Evolutionary conservation across 1,284 basidiomycete species (phyloP).

Genomic region (Afroboletus lepidellus): DNA sequence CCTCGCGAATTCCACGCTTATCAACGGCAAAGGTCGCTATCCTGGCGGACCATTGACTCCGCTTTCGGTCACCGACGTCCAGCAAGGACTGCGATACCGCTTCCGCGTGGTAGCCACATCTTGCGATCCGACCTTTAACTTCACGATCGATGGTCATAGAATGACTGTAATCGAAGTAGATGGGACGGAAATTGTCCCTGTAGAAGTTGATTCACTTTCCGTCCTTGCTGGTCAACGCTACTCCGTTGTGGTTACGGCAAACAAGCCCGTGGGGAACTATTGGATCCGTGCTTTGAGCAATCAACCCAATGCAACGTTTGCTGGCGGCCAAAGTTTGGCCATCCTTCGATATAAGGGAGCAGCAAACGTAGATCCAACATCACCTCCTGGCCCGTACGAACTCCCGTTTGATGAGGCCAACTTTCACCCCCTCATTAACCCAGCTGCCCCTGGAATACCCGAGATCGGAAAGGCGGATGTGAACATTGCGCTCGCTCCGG

Average conservation of each 20-base stretch:
- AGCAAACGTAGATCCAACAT: slow-evolving; percentile 45
- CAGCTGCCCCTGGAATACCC: slow-evolving; percentile 32
- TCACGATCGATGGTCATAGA: slow-evolving; percentile 42
- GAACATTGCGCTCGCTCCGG: slow-evolving; percentile 20
- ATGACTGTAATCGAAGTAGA: slow-evolving; percentile 53
- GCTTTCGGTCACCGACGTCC: slow-evolving; percentile 36
- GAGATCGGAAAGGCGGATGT: slow-evolving; percentile 31
- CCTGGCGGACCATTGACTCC: slow-evolving; percentile 29
- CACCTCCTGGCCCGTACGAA: slow-evolving; percentile 23
- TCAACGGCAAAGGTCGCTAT: slow-evolving; percentile 51
- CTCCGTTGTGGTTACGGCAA: slow-evolving; percentile 36
- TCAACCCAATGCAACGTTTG: slow-evolving; percentile 23
- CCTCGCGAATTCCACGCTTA: slow-evolving; percentile 39
- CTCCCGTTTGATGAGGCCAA: slow-evolving; percentile 31
- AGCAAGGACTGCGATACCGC: slow-evolving; percentile 29
- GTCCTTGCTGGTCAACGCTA: slow-evolving; percentile 43
- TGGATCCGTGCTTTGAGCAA: slow-evolving; percentile 39
- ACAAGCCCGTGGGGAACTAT: slow-evolving; percentile 40
- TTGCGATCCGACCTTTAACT: slow-evolving; percentile 37
- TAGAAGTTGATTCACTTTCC: slow-evolving; percentile 39
- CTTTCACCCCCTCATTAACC: slow-evolving; percentile 35
- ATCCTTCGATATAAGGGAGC: slow-evolving; percentile 56
- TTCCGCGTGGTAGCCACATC: slow-evolving; percentile 36
- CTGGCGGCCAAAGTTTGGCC: slow-evolving; percentile 45
- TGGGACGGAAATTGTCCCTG: slow-evolving; percentile 40